phyloP scores from a whole-genome alignment of 306 rosid genomes.

The Fagus sylvatica region DNA sequence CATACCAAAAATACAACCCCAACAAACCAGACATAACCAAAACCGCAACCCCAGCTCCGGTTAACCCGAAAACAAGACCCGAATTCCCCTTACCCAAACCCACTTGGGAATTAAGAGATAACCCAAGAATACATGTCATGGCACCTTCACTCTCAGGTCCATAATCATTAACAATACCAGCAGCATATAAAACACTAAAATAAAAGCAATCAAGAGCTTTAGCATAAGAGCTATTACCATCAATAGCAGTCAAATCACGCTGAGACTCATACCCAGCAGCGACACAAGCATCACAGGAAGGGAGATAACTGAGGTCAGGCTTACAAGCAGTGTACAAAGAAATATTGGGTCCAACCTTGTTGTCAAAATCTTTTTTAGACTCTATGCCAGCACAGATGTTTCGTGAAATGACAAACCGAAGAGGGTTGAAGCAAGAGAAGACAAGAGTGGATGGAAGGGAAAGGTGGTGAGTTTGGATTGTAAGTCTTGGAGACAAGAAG shows the following conservation, averaged over 20 bases:
- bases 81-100: conserved; percentile 43
- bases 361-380: conserved; percentile 56
- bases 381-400: conserved; percentile 60
- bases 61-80: conserved; percentile 71
- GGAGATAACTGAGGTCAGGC: conserved; percentile 53
- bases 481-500: conserved; percentile 60
- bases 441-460: conserved; percentile 41
- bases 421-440: conserved; percentile 54
- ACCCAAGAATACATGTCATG: conserved; percentile 52
- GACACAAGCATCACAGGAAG: conserved; percentile 62
- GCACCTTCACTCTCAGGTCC: conserved; percentile 81
- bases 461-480: conserved; percentile 57
- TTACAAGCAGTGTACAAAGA: conserved; percentile 52
- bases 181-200: conserved; percentile 71
- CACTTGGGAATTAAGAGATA: conserved; percentile 37
- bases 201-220: conserved; percentile 44
- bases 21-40: conserved; percentile 54
- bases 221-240: conserved; percentile 66
- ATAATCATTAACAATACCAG: conserved; percentile 71
- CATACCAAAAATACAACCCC: conserved; percentile 69
- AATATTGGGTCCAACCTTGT: conserved; percentile 43
- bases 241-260: conserved; percentile 33
- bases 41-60: conserved; percentile 71
- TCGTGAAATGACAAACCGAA: conserved; percentile 55
- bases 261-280: conserved; percentile 50